phyloP scores from a whole-genome alignment of 129 eudicot genomes.

The Saposhnikovia divaricata region DNA sequence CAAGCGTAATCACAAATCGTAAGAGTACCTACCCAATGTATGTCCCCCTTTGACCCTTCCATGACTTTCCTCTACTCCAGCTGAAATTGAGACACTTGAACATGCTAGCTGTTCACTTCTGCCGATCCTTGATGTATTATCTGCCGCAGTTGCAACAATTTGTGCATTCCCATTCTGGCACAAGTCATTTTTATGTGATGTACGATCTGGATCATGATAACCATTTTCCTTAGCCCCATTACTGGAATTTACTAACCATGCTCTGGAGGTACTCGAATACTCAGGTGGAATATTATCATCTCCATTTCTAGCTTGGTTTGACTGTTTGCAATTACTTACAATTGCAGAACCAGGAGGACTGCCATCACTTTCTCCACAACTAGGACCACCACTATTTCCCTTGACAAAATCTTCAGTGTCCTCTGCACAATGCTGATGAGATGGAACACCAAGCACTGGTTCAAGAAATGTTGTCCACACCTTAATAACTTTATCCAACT shows the following conservation, averaged over 20 bases:
- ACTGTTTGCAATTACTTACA: conserved; percentile 16
- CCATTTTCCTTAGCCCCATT: conserved; percentile 38
- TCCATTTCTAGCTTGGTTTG: conserved; percentile 25
- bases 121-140: conserved; percentile 24
- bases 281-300: conserved; percentile 27
- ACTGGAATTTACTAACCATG: conserved; percentile 24
- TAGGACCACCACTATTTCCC: conserved; percentile 19
- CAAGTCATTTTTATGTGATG: conserved; percentile 19
- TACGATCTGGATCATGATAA: conserved; percentile 24
- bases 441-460: conserved; percentile 61
- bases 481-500: conserved; percentile 61
- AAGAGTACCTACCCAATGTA: conserved; percentile 15
- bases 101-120: conserved; percentile 20
- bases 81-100: conserved; percentile 8
- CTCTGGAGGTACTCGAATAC: conserved; percentile 33
- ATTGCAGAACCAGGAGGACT: conserved; percentile 22
- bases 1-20: not conserved
- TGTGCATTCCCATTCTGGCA: conserved; percentile 28
- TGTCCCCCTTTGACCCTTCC: conserved; percentile 18
- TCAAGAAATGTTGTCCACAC: conserved; percentile 86
- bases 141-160: conserved; percentile 12
- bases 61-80: conserved; percentile 18
- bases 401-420: conserved; percentile 43
- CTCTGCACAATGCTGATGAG: conserved; percentile 44
- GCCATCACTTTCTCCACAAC: conserved; percentile 26